These are phyloP conservation scores for Fragilariopsis cylindrus DNA, from an alignment of 108 stramenopile genomes.

Conservation along the genomic window DNA sequence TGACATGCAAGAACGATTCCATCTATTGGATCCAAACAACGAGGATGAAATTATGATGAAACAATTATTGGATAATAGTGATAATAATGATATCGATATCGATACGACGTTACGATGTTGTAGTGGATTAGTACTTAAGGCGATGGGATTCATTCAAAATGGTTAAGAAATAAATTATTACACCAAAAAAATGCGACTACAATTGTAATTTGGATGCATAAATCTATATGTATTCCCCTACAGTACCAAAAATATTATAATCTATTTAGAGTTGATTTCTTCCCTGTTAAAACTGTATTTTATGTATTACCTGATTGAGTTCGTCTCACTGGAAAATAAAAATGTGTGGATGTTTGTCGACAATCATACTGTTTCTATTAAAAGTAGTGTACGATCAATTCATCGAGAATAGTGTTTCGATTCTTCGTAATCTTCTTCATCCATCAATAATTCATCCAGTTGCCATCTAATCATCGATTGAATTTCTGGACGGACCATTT, in stretches of 20 bases:
- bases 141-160: slow-evolving; percentile 58
- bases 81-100: slow-evolving; percentile 28
- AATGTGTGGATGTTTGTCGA: no score
- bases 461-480: slow-evolving; percentile 35
- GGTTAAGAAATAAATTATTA: not conserved
- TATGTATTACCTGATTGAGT: no score
- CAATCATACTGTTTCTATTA: no score
- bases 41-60: slow-evolving; percentile 50
- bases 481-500: slow-evolving; percentile 27
- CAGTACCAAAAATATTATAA: no score
- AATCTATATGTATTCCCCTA: no score
- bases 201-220: not conserved
- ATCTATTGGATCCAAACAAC: slow-evolving; percentile 22
- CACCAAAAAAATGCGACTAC: not conserved
- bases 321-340: no score
- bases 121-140: slow-evolving; percentile 69
- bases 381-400: no score
- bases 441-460: slow-evolving; percentile 29
- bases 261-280: no score
- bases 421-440: slow-evolving; percentile 37
- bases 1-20: slow-evolving; percentile 62
- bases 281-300: no score
- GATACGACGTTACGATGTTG: slow-evolving; percentile 53
- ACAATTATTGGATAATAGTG: slow-evolving; percentile 21
- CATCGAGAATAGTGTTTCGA: slow-evolving; percentile 14